These are phyloP conservation scores for Dittrichia graveolens DNA, from an alignment of 129 eudicot species.

Conservation along the genomic window DNA sequence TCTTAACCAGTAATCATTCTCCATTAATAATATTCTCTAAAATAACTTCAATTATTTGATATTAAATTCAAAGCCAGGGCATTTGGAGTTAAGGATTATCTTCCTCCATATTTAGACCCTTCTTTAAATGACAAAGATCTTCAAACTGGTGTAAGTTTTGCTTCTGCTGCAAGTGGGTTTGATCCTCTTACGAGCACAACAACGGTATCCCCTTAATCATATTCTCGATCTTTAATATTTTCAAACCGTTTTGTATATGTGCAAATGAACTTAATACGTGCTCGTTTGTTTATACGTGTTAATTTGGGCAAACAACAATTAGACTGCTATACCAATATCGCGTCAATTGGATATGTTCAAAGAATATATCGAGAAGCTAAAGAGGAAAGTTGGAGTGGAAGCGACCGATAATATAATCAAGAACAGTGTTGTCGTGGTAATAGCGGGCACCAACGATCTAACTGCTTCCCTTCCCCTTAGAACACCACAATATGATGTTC, in stretches of 20 bases:
- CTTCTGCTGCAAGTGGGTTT: constrained; percentile 71
- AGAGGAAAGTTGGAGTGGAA: constrained; percentile 49
- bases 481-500: constrained; percentile 38
- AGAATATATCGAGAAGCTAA: constrained; percentile 59
- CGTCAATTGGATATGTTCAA: constrained; percentile 56
- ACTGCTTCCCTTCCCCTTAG: constrained; percentile 35
- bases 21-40: not conserved
- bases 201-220: constrained; percentile 35
- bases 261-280: not conserved
- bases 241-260: not conserved
- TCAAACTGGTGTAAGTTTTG: constrained; percentile 77
- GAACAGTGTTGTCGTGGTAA: constrained; percentile 45
- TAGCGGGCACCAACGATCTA: constrained; percentile 65
- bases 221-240: not conserved
- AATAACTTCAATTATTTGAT: not conserved
- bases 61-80: constrained; percentile 40
- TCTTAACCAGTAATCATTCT: too few relatives aligned
- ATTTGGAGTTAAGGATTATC: constrained; percentile 54
- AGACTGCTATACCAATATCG: constrained; percentile 49
- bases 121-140: constrained; percentile 46
- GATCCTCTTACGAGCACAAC: constrained; percentile 53
- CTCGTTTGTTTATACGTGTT: not conserved
- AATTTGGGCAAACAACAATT: not conserved
- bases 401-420: constrained; percentile 36
- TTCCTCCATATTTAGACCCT: constrained; percentile 72